A percentile compares a stretch with the other conserved stretches of the same genome.
Evolutionary conservation across 2,329 filamentous ascomycete species (phyloP).

Genomic region (Talaromyces amestolkiae): DNA sequence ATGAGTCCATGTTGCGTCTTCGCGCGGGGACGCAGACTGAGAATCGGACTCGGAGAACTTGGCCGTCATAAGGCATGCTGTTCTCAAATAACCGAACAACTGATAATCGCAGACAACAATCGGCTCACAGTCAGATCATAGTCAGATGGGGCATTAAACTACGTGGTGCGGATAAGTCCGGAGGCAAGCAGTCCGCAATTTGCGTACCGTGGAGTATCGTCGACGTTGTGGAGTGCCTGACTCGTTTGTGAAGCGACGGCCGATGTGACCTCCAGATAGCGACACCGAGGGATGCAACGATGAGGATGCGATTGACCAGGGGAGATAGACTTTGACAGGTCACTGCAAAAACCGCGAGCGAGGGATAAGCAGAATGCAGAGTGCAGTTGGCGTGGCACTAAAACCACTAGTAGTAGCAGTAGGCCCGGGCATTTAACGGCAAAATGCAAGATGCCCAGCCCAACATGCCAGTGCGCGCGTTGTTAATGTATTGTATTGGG

Average conservation of each 20-base stretch:
- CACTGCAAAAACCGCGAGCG: background rate
- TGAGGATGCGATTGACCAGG: background rate
- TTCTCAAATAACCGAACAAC: background rate
- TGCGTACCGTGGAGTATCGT: background rate
- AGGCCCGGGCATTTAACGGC: slow-evolving; percentile 15
- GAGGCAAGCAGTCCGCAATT: background rate
- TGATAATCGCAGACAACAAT: background rate
- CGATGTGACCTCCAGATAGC: slow-evolving; percentile 5
- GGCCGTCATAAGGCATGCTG: slow-evolving; percentile 19
- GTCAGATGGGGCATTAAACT: background rate
- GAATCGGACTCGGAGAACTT: slow-evolving; percentile 5
- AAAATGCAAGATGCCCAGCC: background rate
- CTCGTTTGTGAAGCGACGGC: background rate
- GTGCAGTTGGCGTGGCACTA: background rate
- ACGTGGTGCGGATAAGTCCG: background rate
- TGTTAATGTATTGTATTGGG: background rate
- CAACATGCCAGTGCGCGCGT: background rate
- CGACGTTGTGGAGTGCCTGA: background rate
- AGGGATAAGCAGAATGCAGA: background rate
- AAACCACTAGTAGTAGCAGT: background rate
- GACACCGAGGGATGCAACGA: background rate
- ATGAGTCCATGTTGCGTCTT: slow-evolving; percentile 1
- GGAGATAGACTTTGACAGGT: background rate
- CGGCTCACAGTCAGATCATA: background rate
- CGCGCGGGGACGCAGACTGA: background rate